phyloP scores from a whole-genome alignment of 257 asterid species.

The Hygrophila difformis region DNA sequence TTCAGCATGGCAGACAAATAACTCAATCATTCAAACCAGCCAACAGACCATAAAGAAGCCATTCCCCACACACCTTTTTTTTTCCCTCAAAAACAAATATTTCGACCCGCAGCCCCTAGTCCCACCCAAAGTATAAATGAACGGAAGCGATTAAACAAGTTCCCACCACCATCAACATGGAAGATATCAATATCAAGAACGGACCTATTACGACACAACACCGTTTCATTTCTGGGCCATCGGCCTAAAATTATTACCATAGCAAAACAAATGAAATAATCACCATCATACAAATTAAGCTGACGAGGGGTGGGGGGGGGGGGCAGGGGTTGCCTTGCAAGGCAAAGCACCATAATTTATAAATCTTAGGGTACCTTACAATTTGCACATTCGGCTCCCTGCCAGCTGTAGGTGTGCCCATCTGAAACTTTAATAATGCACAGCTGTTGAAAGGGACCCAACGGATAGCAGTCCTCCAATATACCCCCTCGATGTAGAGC shows the following conservation, averaged over 20 bases:
- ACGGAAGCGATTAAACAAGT: slow-evolving; percentile 24
- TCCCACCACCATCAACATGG: slow-evolving; percentile 29
- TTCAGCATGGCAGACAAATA: slow-evolving; percentile 46
- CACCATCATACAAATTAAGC: slow-evolving; percentile 15
- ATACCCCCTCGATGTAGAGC: slow-evolving; percentile 13
- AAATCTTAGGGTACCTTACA: slow-evolving; percentile 8
- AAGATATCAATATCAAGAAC: slow-evolving; percentile 26
- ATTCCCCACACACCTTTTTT: slow-evolving; percentile 26
- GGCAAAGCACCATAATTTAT: slow-evolving; percentile 23
- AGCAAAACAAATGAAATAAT: slow-evolving; percentile 19
- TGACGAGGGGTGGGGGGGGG: too few relatives aligned
- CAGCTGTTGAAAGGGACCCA: slow-evolving; percentile 17
- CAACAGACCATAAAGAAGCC: slow-evolving; percentile 24
- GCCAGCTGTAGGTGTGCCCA: too few relatives aligned
- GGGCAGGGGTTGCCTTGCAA: too few relatives aligned
- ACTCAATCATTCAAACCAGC: slow-evolving; percentile 38
- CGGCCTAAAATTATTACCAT: not conserved
- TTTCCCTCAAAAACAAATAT: slow-evolving; percentile 12
- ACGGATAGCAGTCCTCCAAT: slow-evolving; percentile 3
- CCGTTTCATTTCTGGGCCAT: slow-evolving; percentile 17
- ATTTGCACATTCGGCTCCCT: too few relatives aligned
- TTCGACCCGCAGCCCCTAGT: slow-evolving; percentile 27
- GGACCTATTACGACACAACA: slow-evolving; percentile 10
- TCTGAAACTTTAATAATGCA: too few relatives aligned
- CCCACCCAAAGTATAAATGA: slow-evolving; percentile 22